phyloP scores from a whole-genome alignment of 2,329 filamentous ascomycete species.

The Thelonectria rubi region DNA sequence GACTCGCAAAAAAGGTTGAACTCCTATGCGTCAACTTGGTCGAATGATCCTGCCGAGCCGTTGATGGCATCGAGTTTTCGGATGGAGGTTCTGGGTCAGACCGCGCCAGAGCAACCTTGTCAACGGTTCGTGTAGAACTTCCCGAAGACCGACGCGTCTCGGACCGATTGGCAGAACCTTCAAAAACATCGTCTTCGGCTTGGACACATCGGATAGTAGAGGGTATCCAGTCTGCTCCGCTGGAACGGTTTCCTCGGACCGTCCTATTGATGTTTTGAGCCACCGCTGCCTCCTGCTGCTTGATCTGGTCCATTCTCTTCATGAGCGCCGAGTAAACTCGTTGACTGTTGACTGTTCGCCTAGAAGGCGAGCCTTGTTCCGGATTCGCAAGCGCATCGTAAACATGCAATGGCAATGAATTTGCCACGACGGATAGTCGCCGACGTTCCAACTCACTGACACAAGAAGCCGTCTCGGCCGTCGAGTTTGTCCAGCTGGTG shows the following conservation, averaged over 20 bases:
- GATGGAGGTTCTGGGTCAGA: not conserved
- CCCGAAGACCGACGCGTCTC: conserved; percentile 14
- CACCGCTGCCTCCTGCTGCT: conserved; percentile 27
- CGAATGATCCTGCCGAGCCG: conserved; percentile 29
- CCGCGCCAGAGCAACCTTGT: not conserved
- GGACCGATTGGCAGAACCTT: conserved; percentile 18
- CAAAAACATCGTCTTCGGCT: conserved; percentile 48
- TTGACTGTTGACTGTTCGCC: conserved; percentile 60
- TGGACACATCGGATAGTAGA: conserved; percentile 48
- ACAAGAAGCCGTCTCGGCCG: conserved; percentile 62
- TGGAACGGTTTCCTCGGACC: conserved; percentile 1
- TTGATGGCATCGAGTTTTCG: not conserved
- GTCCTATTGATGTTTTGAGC: conserved; percentile 7
- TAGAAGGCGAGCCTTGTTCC: conserved; percentile 39
- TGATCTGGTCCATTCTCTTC: conserved; percentile 58
- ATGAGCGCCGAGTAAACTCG: conserved; percentile 73
- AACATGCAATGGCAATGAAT: conserved; percentile 50
- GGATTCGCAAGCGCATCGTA: conserved; percentile 8
- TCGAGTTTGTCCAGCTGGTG: conserved; percentile 77
- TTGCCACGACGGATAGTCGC: conserved; percentile 70
- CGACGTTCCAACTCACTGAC: conserved; percentile 61
- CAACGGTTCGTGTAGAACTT: not conserved
- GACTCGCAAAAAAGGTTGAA: conserved; percentile 63
- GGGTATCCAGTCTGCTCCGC: conserved; percentile 31
- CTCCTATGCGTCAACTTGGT: conserved; percentile 52